phyloP scores from a whole-genome alignment of 768 basidiomycete species.

The Psilocybe cubensis region DNA sequence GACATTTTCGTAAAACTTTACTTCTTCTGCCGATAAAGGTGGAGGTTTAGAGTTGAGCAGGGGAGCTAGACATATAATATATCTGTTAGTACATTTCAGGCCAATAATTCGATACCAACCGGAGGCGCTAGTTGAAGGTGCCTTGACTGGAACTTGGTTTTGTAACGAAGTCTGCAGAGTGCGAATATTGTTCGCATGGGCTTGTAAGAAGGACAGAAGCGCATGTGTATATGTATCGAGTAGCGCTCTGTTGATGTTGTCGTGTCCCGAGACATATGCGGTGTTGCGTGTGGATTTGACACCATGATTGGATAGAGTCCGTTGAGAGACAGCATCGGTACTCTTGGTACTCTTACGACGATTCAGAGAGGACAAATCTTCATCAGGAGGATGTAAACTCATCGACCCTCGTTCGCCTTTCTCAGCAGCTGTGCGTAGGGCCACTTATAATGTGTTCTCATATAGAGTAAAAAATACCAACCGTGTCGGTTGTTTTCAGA shows the following conservation, averaged over 20 bases:
- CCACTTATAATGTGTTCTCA: neutral
- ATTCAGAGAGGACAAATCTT: neutral
- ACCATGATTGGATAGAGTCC: conserved; percentile 8
- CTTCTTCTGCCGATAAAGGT: conserved; percentile 1
- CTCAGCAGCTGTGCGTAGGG: neutral
- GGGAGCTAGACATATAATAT: neutral
- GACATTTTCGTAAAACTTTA: conserved; percentile 17
- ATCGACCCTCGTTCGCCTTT: neutral
- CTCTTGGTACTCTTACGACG: neutral
- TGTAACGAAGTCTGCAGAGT: conserved; percentile 24
- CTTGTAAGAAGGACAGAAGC: conserved; percentile 28
- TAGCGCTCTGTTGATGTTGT: conserved; percentile 7
- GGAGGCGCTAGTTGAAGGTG: neutral
- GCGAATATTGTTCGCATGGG: conserved; percentile 29
- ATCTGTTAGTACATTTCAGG: neutral
- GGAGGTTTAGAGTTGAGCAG: neutral
- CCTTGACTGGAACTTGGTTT: neutral
- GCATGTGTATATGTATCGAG: conserved; percentile 25
- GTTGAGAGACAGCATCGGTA: conserved; percentile 7
- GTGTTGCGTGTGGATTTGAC: conserved; percentile 1
- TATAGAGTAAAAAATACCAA: neutral
- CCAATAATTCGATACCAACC: neutral
- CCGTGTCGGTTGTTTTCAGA: conserved; percentile 8
- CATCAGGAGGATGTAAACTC: conserved; percentile 5
- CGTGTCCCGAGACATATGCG: conserved; percentile 2